Evolutionary conservation across 345 rosid species (phyloP), one percentile per base, ranked within the genome.

Genomic region (Rhodomyrtus tomentosa): DNA sequence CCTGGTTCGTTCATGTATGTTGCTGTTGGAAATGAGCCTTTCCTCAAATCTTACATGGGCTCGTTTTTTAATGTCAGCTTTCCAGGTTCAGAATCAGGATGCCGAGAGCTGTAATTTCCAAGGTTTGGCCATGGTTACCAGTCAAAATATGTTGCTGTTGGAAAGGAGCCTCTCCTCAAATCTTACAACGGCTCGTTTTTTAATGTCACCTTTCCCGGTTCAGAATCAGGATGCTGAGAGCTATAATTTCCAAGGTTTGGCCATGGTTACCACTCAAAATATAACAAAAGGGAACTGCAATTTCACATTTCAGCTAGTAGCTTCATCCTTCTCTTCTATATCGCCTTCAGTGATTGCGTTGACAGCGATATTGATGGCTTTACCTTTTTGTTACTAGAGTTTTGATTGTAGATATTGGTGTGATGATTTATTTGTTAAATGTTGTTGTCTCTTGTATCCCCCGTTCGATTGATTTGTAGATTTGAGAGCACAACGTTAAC

Each of bases 231-330:
- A 89, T 15, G 84, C 87, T 12, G 40, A 85, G 87, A 91, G 91
- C 86, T 91, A 92, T 84, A 82, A 88, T 81, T 92, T 92, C 87
- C 86, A 89, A 52, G 93, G 92, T 36, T 24, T 91, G 85, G 93
- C 90, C 5, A 86, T 15, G 53, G 81, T 90, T 74, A 83, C 90
- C 10, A 58, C 84, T 14, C 25, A 59, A 18, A 86, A 86, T 25
- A 59, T 80, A 10, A 83, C 88, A 3, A 52, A 55, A 20, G 81
- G 81, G 16, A 86, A 3, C 68, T 86, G 88, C 81, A 83, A 80
- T 16, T 86, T 83, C 81, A 20, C 85, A 22, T 83, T 86, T 59
- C 85, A 83, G 81, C 62, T 86, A 21, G 84, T 86, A 12, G 84
- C 14, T 54, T n/a, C 83, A 12, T 45, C 84, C 48, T 72, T 55